Base-by-base conservation (phyloP, 345 rosid genomes). In the Excoecaria agallocha region DNA sequence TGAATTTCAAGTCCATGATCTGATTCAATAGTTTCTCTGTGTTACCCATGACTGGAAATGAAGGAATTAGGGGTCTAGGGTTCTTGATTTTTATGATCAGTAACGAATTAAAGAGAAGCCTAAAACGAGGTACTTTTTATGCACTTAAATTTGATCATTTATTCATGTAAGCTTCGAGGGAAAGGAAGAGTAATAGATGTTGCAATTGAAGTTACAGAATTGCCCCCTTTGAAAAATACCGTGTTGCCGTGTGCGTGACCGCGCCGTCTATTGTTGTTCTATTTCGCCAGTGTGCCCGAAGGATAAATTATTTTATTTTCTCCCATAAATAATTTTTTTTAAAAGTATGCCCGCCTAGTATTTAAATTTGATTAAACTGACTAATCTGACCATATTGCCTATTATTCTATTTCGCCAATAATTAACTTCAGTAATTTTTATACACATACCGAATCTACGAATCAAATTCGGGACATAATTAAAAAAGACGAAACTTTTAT, bases 1-100 rank as follows among this genome's bases (percentile, higher is more conserved):
- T 92, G 86, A 95, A 91, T 46, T 93, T 95, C 80, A 95, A 84
- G 61, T 95, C 98, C 91, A 95, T 92, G 80, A 95, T 95, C 88
- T 89, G 99, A 72, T 91, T 93, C 93, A 95, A 60, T 58, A 95
- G 76, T 86, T 93, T 95, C 83, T 93, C 98, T 45, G 97, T 84
- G 88, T 91, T 95, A 30, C 98, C 96, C 99, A 93, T 91, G 39
- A 12, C 58, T 56, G 39, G 4, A 35, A 38, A 5, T 71, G 12
- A 24, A 12, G 8, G 2, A 41, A 66, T 52, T 50, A 55, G 38
- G n/a, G 69, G 12, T 62, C 70, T 63, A 72, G 74, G 84, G 79
- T 43, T 37, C 76, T 72, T 15, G 77, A 11, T 57, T 75, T 24
- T 55, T 30, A 30, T 30, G 30, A 37, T 62, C 45, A 19, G 8